Conservation (phyloP, 176 grass and related monocot genomes). For the Leersia perrieri region DNA sequence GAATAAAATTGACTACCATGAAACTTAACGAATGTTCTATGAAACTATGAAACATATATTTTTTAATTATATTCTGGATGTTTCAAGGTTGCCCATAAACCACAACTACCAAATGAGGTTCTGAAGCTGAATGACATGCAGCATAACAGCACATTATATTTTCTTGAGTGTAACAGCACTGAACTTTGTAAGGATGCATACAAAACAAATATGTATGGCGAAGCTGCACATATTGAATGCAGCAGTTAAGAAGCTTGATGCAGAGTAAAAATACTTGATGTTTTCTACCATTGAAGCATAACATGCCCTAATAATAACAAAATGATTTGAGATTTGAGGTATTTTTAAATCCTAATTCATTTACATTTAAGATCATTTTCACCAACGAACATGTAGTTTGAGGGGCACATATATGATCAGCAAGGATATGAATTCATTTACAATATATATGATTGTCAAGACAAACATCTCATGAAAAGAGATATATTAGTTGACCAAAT, state of each 20-base stretch:
- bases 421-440: conserved; percentile 13
- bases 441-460: neutral
- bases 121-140: neutral
- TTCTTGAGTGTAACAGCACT: neutral
- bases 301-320: neutral
- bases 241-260: conserved; percentile 8
- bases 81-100: neutral
- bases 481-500: neutral
- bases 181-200: neutral
- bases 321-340: neutral
- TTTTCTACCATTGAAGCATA: neutral
- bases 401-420: neutral
- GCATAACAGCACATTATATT: neutral
- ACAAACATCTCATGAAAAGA: neutral
- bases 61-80: neutral
- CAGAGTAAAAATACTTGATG: neutral
- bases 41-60: neutral
- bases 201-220: neutral
- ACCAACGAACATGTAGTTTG: neutral
- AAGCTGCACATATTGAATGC: neutral
- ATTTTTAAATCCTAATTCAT: neutral
- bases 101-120: neutral
- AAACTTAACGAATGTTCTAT: neutral
- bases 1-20: neutral
- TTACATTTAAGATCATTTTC: neutral